A percentile compares a stretch with the other conserved stretches of the same genome.
These are phyloP conservation scores for Coemansia biformis DNA, from an alignment of 192 early-diverging fungal species.

Conservation along the genomic window DNA sequence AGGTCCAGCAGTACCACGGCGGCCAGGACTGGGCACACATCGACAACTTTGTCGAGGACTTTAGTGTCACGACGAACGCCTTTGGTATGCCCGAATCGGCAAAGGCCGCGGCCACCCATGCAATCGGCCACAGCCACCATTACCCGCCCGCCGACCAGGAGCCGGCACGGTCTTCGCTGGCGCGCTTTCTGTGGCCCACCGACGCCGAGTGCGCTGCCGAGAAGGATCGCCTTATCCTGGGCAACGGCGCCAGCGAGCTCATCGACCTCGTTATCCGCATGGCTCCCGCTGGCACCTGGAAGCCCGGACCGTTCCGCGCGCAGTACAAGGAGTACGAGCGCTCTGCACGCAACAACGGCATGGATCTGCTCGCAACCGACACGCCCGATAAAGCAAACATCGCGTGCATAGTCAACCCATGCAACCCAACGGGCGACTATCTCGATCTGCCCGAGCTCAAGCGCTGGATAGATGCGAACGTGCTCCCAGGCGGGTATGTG, in stretches of 20 bases:
- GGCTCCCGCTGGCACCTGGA: slow-evolving; percentile 74
- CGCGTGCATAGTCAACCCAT: slow-evolving; percentile 84
- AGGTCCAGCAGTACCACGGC: slow-evolving; percentile 83
- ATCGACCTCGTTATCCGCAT: slow-evolving; percentile 82
- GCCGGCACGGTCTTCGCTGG: slow-evolving; percentile 77
- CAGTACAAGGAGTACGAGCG: slow-evolving; percentile 92
- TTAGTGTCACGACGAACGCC: slow-evolving; percentile 85
- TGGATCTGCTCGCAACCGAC: slow-evolving; percentile 57
- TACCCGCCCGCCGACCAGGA: slow-evolving; percentile 91
- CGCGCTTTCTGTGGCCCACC: slow-evolving; percentile 72
- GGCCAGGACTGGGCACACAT: slow-evolving; percentile 80
- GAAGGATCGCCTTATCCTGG: slow-evolving; percentile 65
- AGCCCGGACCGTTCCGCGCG: slow-evolving; percentile 74
- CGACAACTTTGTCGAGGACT: slow-evolving; percentile 87
- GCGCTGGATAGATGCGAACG: slow-evolving; percentile 69
- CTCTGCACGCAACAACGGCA: slow-evolving; percentile 70
- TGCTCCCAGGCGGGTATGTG: slow-evolving; percentile 69
- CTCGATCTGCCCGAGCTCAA: slow-evolving; percentile 68
- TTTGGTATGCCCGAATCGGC: slow-evolving; percentile 75
- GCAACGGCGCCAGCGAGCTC: slow-evolving; percentile 87
- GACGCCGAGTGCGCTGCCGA: slow-evolving; percentile 46
- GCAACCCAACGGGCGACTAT: slow-evolving; percentile 88
- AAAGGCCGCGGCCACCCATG: slow-evolving; percentile 63
- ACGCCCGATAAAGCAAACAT: slow-evolving; percentile 60
- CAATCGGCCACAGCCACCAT: slow-evolving; percentile 69